Percentiles rank a stretch among this genome's conserved stretches.
phyloP scores from a whole-genome alignment of 768 basidiomycete species.

The Podaxis sp. region DNA sequence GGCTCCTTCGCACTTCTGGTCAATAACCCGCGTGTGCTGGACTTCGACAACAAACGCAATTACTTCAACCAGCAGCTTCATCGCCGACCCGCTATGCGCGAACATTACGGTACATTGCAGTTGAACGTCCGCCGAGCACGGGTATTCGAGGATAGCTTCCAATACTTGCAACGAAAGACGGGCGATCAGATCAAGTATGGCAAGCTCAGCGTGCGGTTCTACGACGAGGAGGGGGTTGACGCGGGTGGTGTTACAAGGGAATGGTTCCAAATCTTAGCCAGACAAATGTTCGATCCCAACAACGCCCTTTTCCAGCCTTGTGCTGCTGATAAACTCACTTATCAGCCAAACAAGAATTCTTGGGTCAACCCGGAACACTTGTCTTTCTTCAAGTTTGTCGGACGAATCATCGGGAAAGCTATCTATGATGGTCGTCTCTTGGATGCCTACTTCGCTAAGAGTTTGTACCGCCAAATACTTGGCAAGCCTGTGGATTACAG shows the following conservation, averaged over 20 bases:
- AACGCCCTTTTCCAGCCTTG: conserved; percentile 98
- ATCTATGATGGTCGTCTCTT: conserved; percentile 95
- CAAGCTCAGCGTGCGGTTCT: conserved; percentile 94
- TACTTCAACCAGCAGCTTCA: conserved; percentile 93
- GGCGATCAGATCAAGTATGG: conserved; percentile 98
- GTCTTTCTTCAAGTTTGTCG: conserved; percentile 98
- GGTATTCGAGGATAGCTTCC: conserved; percentile 98
- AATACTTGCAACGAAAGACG: conserved; percentile 81
- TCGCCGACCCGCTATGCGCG: conserved; percentile 73
- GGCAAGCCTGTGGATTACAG: conserved; percentile 93
- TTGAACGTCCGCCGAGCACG: conserved; percentile 87
- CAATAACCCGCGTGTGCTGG: conserved; percentile 93
- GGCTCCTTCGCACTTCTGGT: conserved; percentile 97
- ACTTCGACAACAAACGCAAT: conserved; percentile 99
- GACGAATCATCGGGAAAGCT: conserved; percentile 95
- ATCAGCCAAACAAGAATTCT: conserved; percentile 93
- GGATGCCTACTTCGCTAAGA: conserved; percentile 97
- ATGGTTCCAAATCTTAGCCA: conserved; percentile 97
- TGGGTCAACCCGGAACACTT: conserved; percentile 95
- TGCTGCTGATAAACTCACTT: conserved; percentile 91
- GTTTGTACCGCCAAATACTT: conserved; percentile 92
- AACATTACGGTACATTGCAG: conserved; percentile 82
- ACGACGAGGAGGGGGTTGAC: conserved; percentile 97
- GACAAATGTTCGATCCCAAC: conserved; percentile 99
- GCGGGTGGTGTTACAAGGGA: conserved; percentile 97